Evolutionary conservation across 768 basidiomycete species (phyloP).

Genomic region (Suillus variegatus): DNA sequence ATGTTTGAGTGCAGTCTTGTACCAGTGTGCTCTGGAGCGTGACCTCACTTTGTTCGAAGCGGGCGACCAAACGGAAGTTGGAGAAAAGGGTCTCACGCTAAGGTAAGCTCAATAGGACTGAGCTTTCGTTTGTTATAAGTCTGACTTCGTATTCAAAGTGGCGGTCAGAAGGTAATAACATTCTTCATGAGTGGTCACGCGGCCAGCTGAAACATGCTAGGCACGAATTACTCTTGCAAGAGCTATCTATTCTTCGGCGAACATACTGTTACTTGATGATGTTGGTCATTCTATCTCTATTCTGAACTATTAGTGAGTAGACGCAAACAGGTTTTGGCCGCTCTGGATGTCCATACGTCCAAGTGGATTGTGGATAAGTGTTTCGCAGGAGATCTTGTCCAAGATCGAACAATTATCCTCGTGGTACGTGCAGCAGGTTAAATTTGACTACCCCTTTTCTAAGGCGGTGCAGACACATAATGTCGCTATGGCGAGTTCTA

Average conservation of each 20-base stretch:
- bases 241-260: slow-evolving; percentile 59
- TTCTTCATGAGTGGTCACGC: not conserved
- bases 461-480: slow-evolving; percentile 31
- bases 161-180: slow-evolving; percentile 55
- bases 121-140: not conserved
- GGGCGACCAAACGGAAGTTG: slow-evolving; percentile 70
- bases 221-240: slow-evolving; percentile 58
- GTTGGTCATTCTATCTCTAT: slow-evolving; percentile 32
- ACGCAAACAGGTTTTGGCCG: slow-evolving; percentile 44
- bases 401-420: slow-evolving; percentile 51
- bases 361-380: slow-evolving; percentile 52
- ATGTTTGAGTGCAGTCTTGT: slow-evolving; percentile 27
- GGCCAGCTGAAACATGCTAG: slow-evolving; percentile 17
- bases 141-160: slow-evolving; percentile 27
- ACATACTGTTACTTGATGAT: slow-evolving; percentile 72
- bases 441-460: not conserved
- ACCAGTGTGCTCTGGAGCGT: slow-evolving; percentile 43
- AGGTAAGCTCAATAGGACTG: slow-evolving; percentile 24
- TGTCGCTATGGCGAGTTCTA: slow-evolving; percentile 27
- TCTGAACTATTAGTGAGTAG: not conserved
- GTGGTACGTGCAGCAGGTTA: slow-evolving; percentile 38
- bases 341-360: slow-evolving; percentile 58
- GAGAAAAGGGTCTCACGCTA: slow-evolving; percentile 67
- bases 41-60: slow-evolving; percentile 52
- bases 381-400: slow-evolving; percentile 45